Percentiles rank a stretch among this genome's conserved stretches.
These are phyloP conservation scores for Apiospora marii DNA, from an alignment of 2,329 filamentous ascomycete genomes.

Conservation along the genomic window DNA sequence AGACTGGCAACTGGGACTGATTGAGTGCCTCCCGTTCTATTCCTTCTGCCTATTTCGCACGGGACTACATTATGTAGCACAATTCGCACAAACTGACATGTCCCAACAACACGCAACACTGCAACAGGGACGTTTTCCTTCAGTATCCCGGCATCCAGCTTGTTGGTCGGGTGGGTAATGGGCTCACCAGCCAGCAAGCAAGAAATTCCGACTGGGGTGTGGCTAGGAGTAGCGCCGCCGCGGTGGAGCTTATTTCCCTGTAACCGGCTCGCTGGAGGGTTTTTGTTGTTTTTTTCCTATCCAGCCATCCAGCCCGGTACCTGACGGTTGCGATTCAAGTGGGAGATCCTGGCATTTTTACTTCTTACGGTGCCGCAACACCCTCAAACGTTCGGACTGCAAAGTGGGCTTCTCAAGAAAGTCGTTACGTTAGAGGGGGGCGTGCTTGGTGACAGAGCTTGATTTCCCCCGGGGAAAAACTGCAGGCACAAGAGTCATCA, in stretches of 20 bases:
- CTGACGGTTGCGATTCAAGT: constrained; percentile 15
- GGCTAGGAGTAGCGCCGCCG: constrained; percentile 6
- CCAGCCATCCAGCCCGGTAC: background rate
- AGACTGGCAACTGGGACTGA: too few relatives aligned
- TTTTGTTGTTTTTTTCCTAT: background rate
- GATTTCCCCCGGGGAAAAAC: background rate
- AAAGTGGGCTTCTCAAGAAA: constrained; percentile 12
- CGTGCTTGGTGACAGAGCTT: constrained; percentile 10
- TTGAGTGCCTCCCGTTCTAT: background rate
- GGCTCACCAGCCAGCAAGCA: constrained; percentile 19
- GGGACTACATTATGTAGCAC: background rate
- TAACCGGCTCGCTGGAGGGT: constrained; percentile 7
- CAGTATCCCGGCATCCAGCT: constrained; percentile 9
- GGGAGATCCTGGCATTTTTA: background rate
- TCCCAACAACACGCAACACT: background rate
- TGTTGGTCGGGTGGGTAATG: constrained; percentile 14
- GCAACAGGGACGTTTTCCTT: background rate
- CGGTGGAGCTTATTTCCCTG: constrained; percentile 17
- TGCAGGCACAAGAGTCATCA: constrained; percentile 12
- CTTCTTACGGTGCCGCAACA: constrained; percentile 11
- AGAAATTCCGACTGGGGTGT: constrained; percentile 8
- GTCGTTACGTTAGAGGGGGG: background rate
- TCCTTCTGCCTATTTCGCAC: background rate
- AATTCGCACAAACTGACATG: background rate
- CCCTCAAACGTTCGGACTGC: constrained; percentile 10